These are phyloP conservation scores for Aspergillus kassunensis DNA, from an alignment of 495 filamentous ascomycete genomes.

Conservation along the genomic window DNA sequence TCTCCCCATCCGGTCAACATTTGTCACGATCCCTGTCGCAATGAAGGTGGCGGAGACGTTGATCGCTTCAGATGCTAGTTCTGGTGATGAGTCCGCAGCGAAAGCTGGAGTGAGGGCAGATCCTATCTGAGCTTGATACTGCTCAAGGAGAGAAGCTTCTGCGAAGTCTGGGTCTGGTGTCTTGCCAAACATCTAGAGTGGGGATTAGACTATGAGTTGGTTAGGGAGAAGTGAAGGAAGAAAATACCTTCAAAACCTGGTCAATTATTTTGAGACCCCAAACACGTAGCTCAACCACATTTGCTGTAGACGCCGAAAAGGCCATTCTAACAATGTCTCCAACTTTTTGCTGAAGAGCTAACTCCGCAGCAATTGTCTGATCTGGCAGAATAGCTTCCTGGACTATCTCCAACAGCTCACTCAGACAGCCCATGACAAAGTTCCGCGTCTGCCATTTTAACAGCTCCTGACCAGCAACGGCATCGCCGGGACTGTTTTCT, in stretches of 20 bases:
- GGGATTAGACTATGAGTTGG: constrained; percentile 15
- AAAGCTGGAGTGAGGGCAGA: constrained; percentile 96
- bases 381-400: constrained; percentile 68
- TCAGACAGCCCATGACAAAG: constrained; percentile 90
- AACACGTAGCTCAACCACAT: constrained; percentile 82
- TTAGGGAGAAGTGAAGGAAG: not conserved
- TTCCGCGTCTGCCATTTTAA: constrained; percentile 94
- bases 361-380: constrained; percentile 64
- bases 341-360: constrained; percentile 74
- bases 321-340: constrained; percentile 96
- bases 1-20: constrained; percentile 95
- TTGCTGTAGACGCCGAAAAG: constrained; percentile 93
- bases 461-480: constrained; percentile 73
- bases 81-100: constrained; percentile 90
- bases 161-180: constrained; percentile 94
- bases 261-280: constrained; percentile 91
- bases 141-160: constrained; percentile 90
- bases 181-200: constrained; percentile 79
- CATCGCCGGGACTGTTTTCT: constrained; percentile 57
- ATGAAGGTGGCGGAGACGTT: constrained; percentile 98
- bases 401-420: constrained; percentile 71
- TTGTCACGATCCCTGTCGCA: constrained; percentile 92
- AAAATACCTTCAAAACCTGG: constrained; percentile 67
- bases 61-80: constrained; percentile 89
- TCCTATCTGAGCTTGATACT: constrained; percentile 97